Conservation (phyloP, 202 grass and related monocot species). For the Brachypodium distachyon region DNA sequence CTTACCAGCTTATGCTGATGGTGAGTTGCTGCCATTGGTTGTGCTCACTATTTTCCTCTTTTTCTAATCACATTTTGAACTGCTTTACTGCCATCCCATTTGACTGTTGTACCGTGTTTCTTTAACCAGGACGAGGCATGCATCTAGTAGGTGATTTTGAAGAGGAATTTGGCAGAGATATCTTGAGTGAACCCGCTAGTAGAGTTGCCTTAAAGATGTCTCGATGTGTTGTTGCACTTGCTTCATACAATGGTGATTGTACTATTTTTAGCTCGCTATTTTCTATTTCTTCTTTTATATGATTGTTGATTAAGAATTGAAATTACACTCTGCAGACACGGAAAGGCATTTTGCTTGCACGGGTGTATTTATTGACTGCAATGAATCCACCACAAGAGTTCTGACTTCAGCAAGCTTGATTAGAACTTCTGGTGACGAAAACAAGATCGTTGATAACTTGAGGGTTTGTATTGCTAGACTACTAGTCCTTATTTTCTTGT, state of each 20-base stretch:
- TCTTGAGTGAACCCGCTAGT: background rate
- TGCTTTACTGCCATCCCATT: background rate
- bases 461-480: background rate
- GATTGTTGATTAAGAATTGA: background rate
- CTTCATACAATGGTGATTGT: background rate
- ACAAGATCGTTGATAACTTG: slow-evolving; percentile 10
- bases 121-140: slow-evolving; percentile 10
- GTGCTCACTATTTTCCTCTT: background rate
- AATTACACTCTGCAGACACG: background rate
- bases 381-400: background rate
- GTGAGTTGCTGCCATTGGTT: background rate
- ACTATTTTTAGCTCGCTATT: background rate
- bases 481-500: background rate
- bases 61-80: background rate
- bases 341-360: slow-evolving; percentile 21
- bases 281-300: background rate
- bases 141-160: background rate
- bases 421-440: slow-evolving; percentile 20
- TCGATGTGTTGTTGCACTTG: slow-evolving; percentile 11
- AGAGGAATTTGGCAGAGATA: background rate
- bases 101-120: background rate
- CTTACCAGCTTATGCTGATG: background rate
- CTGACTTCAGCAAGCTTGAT: slow-evolving; percentile 32
- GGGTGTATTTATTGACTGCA: background rate
- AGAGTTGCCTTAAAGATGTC: slow-evolving; percentile 16